Conservation (phyloP, 2,329 filamentous ascomycete genomes). For the Aspergillus pseudonomiae region DNA sequence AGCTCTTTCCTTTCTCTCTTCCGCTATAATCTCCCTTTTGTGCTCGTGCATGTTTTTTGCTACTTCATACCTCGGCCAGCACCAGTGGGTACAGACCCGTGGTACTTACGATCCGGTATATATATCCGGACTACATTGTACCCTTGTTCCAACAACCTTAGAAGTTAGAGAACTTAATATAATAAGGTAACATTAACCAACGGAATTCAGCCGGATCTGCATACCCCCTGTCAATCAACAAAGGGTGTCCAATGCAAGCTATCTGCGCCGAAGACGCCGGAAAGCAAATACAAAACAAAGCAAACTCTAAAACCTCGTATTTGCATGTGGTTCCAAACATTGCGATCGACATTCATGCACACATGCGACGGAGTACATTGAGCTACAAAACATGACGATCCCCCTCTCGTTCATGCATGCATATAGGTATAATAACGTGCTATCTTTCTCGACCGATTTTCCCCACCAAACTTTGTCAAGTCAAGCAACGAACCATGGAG, state of each 20-base stretch:
- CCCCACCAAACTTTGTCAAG: neutral
- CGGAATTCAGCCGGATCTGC: no score
- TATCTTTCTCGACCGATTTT: no score
- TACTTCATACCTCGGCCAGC: no score
- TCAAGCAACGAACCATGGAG: neutral
- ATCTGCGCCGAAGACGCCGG: neutral
- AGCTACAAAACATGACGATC: neutral
- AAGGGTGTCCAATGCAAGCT: neutral
- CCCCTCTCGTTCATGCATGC: neutral
- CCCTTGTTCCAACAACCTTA: no score
- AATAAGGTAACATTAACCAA: neutral
- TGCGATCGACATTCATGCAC: neutral
- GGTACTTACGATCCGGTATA: no score
- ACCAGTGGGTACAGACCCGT: no score
- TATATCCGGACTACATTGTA: no score
- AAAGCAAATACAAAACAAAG: neutral
- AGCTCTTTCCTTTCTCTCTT: neutral
- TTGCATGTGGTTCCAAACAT: neutral
- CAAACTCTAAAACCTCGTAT: neutral
- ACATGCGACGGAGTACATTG: neutral
- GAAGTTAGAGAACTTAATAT: no score
- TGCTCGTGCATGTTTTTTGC: no score
- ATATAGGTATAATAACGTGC: neutral
- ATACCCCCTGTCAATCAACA: no score
- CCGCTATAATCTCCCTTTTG: fast-evolving